A percentile compares a stretch with the other conserved stretches of the same genome.
These are phyloP conservation scores for Anethum foeniculum DNA, from an alignment of 140 eudicot genomes.

Conservation along the genomic window DNA sequence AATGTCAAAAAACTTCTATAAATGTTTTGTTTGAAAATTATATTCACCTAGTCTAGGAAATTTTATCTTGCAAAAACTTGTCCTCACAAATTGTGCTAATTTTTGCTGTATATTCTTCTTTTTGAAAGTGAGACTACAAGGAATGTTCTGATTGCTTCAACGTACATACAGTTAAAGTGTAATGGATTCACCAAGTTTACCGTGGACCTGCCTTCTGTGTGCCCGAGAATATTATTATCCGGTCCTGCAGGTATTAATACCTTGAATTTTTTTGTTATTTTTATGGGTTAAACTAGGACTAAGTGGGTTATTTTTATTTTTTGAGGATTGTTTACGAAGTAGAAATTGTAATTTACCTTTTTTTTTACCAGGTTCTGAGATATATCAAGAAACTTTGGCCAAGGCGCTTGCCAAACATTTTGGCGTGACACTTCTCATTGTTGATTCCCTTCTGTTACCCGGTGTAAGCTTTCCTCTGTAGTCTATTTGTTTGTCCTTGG, in stretches of 20 bases:
- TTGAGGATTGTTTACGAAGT: not conserved
- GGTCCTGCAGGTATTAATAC: conserved; percentile 76
- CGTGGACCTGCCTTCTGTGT: conserved; percentile 63
- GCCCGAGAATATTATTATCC: conserved; percentile 73
- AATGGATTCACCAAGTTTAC: conserved; percentile 56
- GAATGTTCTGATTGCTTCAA: conserved; percentile 82
- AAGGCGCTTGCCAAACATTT: conserved; percentile 90
- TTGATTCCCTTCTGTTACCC: conserved; percentile 66
- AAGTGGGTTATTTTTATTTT: not conserved
- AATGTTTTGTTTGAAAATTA: not conserved
- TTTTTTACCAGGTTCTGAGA: conserved; percentile 67
- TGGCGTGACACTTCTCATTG: conserved; percentile 63
- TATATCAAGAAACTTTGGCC: conserved; percentile 73
- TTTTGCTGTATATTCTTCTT: not conserved
- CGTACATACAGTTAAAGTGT: conserved; percentile 67
- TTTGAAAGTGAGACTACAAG: conserved; percentile 73
- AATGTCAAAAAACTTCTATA: not conserved
- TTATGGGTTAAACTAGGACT: not conserved
- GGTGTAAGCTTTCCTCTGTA: conserved; percentile 55
- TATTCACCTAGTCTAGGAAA: not conserved
- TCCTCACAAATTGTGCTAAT: not conserved
- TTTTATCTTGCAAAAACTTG: not conserved
- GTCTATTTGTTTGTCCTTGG: not conserved
- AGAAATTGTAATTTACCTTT: not conserved
- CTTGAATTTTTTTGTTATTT: not conserved